These are phyloP conservation scores for Didymella glomerata DNA, from an alignment of 2,329 filamentous ascomycete genomes.

Conservation along the genomic window DNA sequence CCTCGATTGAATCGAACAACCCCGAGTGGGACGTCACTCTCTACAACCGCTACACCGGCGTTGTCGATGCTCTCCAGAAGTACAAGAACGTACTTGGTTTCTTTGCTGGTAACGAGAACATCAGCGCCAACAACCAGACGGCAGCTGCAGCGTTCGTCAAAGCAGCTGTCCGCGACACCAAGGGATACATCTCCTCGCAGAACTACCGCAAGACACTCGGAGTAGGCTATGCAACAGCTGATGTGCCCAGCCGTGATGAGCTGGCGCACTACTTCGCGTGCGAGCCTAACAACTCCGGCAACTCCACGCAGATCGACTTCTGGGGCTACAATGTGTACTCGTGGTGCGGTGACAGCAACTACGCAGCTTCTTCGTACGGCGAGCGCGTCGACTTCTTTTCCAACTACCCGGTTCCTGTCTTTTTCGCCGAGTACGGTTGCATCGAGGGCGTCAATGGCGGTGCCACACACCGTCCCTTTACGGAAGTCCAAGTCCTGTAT, in stretches of 20 bases:
- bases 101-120: slow-evolving; percentile 98
- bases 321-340: slow-evolving; percentile 99
- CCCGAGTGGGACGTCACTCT: slow-evolving; percentile 82
- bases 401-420: slow-evolving; percentile 89
- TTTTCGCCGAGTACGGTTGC: slow-evolving; percentile 99
- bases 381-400: slow-evolving; percentile 84
- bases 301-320: slow-evolving; percentile 79
- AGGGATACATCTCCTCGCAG: slow-evolving; percentile 85
- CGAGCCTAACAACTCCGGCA: slow-evolving; percentile 58
- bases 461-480: slow-evolving; percentile 74
- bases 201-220: slow-evolving; percentile 75
- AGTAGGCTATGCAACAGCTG: slow-evolving; percentile 95
- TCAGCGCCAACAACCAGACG: slow-evolving; percentile 87
- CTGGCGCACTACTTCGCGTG: slow-evolving; percentile 97
- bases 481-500: slow-evolving; percentile 84
- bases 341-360: slow-evolving; percentile 90
- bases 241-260: slow-evolving; percentile 82
- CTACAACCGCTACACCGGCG: slow-evolving; percentile 80
- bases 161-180: slow-evolving; percentile 94
- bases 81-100: slow-evolving; percentile 96
- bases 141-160: slow-evolving; percentile 92
- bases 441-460: slow-evolving; percentile 60
- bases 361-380: slow-evolving; percentile 78
- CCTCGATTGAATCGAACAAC: slow-evolving; percentile 82
- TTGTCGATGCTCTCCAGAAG: slow-evolving; percentile 80